A percentile compares a stretch with the other conserved stretches of the same genome.
These are phyloP conservation scores for Cochlearia excelsa DNA, from an alignment of 345 rosid species.

Conservation along the genomic window DNA sequence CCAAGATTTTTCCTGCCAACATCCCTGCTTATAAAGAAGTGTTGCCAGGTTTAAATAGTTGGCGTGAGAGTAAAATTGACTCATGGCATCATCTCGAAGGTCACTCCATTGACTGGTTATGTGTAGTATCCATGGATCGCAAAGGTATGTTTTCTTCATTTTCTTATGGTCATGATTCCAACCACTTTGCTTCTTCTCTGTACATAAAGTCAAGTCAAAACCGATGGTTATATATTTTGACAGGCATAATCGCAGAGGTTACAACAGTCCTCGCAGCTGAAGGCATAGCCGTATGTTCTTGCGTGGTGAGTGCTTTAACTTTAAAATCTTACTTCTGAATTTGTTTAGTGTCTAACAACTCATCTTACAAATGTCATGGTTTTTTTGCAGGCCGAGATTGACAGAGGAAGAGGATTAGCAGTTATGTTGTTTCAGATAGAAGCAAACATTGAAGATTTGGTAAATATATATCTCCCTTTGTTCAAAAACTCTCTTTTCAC, in stretches of 20 bases:
- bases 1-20: conserved; percentile 60
- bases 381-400: conserved; percentile 68
- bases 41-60: conserved; percentile 75
- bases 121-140: conserved; percentile 79
- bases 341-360: neutral
- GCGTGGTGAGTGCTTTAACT: conserved; percentile 57
- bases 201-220: conserved; percentile 6
- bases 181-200: neutral
- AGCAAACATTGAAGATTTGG: conserved; percentile 71
- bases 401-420: conserved; percentile 86
- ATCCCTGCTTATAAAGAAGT: conserved; percentile 71
- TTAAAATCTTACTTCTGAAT: conserved; percentile 7
- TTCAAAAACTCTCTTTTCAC: neutral
- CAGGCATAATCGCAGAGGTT: conserved; percentile 89
- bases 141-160: conserved; percentile 48
- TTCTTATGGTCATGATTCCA: neutral
- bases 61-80: conserved; percentile 85
- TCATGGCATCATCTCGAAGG: conserved; percentile 92
- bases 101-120: conserved; percentile 86
- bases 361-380: conserved; percentile 8
- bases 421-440: conserved; percentile 89
- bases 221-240: conserved; percentile 23
- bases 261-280: conserved; percentile 67
- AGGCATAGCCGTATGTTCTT: conserved; percentile 73
- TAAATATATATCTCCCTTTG: conserved; percentile 25